These are phyloP conservation scores for Porodaedalea pini DNA, from an alignment of 1,284 basidiomycete species.

Conservation along the genomic window DNA sequence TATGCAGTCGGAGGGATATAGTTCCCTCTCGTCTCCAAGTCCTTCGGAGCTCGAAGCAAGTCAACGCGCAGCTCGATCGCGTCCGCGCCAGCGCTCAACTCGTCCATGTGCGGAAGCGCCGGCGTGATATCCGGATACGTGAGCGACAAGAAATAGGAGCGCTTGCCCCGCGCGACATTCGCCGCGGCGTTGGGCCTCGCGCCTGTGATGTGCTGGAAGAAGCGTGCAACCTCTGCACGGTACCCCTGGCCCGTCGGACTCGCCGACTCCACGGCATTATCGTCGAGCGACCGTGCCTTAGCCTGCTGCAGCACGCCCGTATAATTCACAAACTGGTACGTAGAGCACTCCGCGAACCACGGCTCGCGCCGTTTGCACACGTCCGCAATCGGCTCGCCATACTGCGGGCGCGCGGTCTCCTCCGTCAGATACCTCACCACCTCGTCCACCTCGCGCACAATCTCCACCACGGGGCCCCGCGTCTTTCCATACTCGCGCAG, in stretches of 20 bases:
- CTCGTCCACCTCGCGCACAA: constrained; percentile 67
- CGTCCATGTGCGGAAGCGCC: constrained; percentile 67
- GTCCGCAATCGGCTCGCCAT: constrained; percentile 79
- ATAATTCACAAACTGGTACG: constrained; percentile 82
- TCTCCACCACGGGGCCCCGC: constrained; percentile 67
- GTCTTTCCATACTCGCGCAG: constrained; percentile 64
- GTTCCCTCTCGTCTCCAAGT: constrained; percentile 43
- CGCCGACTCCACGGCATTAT: constrained; percentile 26
- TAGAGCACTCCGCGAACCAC: constrained; percentile 86
- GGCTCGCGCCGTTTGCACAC: constrained; percentile 84
- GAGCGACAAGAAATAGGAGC: constrained; percentile 89
- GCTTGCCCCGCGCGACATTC: constrained; percentile 52
- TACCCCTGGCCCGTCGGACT: constrained; percentile 24
- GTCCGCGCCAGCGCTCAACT: constrained; percentile 82
- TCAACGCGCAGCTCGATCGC: constrained; percentile 94
- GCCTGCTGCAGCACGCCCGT: constrained; percentile 39
- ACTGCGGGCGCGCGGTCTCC: constrained; percentile 79
- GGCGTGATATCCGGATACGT: constrained; percentile 87
- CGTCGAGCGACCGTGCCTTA: constrained; percentile 18
- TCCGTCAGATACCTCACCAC: constrained; percentile 76
- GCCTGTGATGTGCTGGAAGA: constrained; percentile 89
- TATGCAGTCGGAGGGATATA: constrained; percentile 70
- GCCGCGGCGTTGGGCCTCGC: constrained; percentile 62
- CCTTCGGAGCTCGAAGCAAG: constrained; percentile 62
- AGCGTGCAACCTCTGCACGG: constrained; percentile 58